phyloP scores from a whole-genome alignment of 306 rosid genomes.

The Cicer cuneatum region DNA sequence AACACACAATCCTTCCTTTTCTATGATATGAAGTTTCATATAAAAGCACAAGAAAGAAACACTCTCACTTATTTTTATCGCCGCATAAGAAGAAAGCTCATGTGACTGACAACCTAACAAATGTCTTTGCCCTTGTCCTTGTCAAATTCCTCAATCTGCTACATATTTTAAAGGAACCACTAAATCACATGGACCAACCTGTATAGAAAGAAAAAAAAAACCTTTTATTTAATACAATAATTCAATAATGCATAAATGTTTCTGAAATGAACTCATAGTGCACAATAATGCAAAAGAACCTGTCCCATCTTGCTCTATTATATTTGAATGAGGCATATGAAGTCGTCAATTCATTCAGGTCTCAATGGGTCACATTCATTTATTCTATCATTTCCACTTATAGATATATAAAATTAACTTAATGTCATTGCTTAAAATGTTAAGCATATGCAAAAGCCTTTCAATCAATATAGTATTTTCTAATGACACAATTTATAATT shows the following conservation, averaged over 20 bases:
- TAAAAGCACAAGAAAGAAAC: slow-evolving; percentile 20
- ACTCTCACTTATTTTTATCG: slow-evolving; percentile 26
- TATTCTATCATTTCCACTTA: slow-evolving; percentile 9
- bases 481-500: neutral
- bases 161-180: slow-evolving; percentile 49
- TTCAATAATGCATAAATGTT: slow-evolving; percentile 47
- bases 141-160: slow-evolving; percentile 43
- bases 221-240: slow-evolving; percentile 36
- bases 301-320: slow-evolving; percentile 43
- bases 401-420: slow-evolving; percentile 23
- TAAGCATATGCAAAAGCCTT: slow-evolving; percentile 44
- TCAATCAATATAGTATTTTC: slow-evolving; percentile 28
- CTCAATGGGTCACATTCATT: slow-evolving; percentile 32
- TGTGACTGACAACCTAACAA: slow-evolving; percentile 58
- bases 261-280: slow-evolving; percentile 39
- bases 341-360: slow-evolving; percentile 42
- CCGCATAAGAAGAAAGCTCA: slow-evolving; percentile 47
- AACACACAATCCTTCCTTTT: too few species aligned
- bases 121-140: slow-evolving; percentile 44
- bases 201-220: slow-evolving; percentile 36
- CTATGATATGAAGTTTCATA: neutral
- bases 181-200: slow-evolving; percentile 74
- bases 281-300: slow-evolving; percentile 48
- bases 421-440: slow-evolving; percentile 23
- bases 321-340: slow-evolving; percentile 44